phyloP scores from a whole-genome alignment of 129 eudicot genomes.

The Kitagawia praeruptora region DNA sequence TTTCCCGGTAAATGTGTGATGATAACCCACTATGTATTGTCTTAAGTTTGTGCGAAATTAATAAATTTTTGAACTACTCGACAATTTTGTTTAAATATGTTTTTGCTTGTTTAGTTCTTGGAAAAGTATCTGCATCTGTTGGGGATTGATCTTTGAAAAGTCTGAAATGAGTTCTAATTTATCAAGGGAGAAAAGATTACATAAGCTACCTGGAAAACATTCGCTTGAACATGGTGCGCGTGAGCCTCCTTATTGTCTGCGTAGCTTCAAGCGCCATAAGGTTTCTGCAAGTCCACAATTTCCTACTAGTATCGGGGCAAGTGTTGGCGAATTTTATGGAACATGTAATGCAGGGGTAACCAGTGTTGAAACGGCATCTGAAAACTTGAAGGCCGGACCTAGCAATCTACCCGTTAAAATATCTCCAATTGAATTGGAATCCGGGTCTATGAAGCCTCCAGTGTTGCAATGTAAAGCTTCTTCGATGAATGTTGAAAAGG shows the following conservation, averaged over 20 bases:
- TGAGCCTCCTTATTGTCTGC: neutral
- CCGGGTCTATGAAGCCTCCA: neutral
- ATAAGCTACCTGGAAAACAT: neutral
- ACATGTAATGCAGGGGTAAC: neutral
- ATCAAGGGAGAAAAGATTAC: neutral
- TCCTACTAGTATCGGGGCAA: neutral
- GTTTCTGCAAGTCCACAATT: constrained; percentile 7
- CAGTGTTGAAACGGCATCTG: neutral
- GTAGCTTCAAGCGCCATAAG: constrained; percentile 4
- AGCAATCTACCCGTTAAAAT: neutral
- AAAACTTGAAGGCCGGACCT: neutral
- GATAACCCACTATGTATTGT: neutral
- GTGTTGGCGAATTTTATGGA: neutral
- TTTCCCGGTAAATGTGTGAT: neutral
- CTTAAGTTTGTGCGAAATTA: neutral
- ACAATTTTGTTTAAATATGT: neutral
- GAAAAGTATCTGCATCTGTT: neutral
- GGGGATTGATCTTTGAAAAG: neutral
- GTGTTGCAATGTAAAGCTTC: neutral
- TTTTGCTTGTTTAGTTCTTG: neutral
- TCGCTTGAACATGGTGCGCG: neutral
- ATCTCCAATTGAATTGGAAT: neutral
- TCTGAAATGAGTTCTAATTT: neutral
- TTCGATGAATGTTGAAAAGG: constrained; percentile 3
- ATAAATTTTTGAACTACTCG: neutral